Evolutionary conservation across 345 rosid species (phyloP).

Genomic region (Arabidopsis arenosa): DNA sequence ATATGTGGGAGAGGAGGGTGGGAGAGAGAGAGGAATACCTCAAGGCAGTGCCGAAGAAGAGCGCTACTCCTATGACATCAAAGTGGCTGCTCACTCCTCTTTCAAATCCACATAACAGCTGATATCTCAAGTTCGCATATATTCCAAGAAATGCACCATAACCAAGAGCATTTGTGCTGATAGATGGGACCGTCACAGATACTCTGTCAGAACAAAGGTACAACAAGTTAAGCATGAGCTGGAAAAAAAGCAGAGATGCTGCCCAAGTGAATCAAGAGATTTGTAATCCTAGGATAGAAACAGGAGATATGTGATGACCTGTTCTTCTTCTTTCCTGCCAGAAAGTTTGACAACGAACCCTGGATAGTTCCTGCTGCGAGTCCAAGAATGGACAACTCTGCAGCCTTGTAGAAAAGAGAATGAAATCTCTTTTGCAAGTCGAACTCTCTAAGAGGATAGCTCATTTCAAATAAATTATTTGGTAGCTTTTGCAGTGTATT

Average conservation of each 20-base stretch:
- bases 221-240: slow-evolving; percentile 12
- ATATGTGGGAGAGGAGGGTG: neutral
- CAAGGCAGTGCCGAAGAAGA: slow-evolving; percentile 80
- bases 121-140: slow-evolving; percentile 83
- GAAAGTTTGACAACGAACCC: slow-evolving; percentile 74
- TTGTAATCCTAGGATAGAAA: neutral
- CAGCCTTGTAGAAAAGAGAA: slow-evolving; percentile 88
- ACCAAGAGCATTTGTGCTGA: slow-evolving; percentile 72
- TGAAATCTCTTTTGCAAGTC: slow-evolving; percentile 85
- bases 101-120: slow-evolving; percentile 83
- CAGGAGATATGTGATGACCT: slow-evolving; percentile 53
- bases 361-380: slow-evolving; percentile 76
- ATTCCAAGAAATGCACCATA: slow-evolving; percentile 93
- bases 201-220: slow-evolving; percentile 53
- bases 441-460: slow-evolving; percentile 91
- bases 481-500: slow-evolving; percentile 96
- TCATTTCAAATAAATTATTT: slow-evolving; percentile 86
- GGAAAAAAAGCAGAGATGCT: neutral
- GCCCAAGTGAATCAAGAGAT: neutral
- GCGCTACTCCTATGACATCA: slow-evolving; percentile 94
- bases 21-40: slow-evolving; percentile 55
- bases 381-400: slow-evolving; percentile 84
- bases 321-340: slow-evolving; percentile 75
- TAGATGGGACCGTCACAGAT: slow-evolving; percentile 77
- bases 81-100: slow-evolving; percentile 72